phyloP scores from a whole-genome alignment of 2,329 filamentous ascomycete genomes.

The Venturia oleaginea region DNA sequence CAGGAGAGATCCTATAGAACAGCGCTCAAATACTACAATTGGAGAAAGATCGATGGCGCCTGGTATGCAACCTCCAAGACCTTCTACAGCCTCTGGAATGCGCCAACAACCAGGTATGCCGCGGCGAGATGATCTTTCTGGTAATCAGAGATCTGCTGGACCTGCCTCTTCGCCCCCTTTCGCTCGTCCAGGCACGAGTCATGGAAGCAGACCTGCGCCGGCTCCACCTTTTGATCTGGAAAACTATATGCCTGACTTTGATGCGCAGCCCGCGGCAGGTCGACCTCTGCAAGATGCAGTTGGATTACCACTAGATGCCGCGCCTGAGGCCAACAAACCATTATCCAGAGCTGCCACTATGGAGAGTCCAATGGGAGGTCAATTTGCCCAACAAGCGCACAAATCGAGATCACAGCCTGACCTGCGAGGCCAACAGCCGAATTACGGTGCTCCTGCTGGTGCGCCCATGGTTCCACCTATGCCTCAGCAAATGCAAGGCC shows the following conservation, averaged over 20 bases:
- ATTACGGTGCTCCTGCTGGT: constrained; percentile 15
- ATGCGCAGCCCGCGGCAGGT: constrained; percentile 39
- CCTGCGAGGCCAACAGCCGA: constrained; percentile 33
- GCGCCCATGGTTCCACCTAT: constrained; percentile 4
- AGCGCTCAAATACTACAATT: constrained; percentile 10
- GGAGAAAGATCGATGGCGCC: constrained; percentile 9
- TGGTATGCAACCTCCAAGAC: constrained; percentile 24
- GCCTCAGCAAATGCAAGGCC: constrained; percentile 8
- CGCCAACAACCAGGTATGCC: constrained; percentile 18
- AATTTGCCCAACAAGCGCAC: constrained; percentile 32
- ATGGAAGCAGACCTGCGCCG: constrained; percentile 12
- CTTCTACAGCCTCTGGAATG: constrained; percentile 27
- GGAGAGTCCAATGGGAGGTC: constrained; percentile 14
- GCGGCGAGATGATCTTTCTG: background rate
- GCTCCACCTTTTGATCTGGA: constrained; percentile 24
- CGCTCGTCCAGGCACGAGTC: constrained; percentile 6
- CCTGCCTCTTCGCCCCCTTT: background rate
- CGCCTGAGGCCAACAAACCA: constrained; percentile 15
- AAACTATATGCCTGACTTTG: constrained; percentile 50
- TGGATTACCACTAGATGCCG: constrained; percentile 13
- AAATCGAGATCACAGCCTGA: constrained; percentile 61
- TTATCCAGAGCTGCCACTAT: constrained; percentile 14
- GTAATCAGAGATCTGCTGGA: background rate
- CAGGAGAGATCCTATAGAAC: constrained; percentile 6
- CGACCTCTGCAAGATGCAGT: constrained; percentile 16